Evolutionary conservation across 352 stramenopile genomes (phyloP), one percentile per base, ranked within the genome.

Genomic region (Globisporangium nodosum): DNA sequence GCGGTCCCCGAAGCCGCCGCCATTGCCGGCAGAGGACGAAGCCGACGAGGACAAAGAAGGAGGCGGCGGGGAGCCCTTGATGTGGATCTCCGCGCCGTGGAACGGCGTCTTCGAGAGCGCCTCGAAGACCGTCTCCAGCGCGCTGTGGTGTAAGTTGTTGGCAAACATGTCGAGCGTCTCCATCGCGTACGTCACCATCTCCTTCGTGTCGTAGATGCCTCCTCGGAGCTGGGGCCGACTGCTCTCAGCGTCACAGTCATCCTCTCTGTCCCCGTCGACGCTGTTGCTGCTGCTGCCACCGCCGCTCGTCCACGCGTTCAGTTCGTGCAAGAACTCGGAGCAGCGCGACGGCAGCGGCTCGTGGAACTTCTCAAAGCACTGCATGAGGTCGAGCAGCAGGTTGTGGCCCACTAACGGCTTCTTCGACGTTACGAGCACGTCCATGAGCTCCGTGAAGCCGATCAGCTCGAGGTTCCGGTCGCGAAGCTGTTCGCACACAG

Each of bases 291-390:
- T 18, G 12, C n/a, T 43, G 11, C 31, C 11, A 5, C 59, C 56
- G 15, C 43, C 50, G 20, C 65, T 64, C 27, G 89, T 56, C 82
- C 82, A 92, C 3, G 63, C 58, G 55, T 76, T 58, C 8, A 92
- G 52, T 33, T 89, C 60, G 21, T 69, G 68, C 49, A 87, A 60
- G 58, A 92, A 92, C 40, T 70, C 64, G 7, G 78, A 60, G 61
- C 82, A 92, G 9, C 68, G 64, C 3, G 49, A 40, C 1, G 82
- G 82, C n/a, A 90, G 56, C 3, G 78, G 78, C 5, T 65, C 64
- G 54, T 89, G 74, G 58, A 92, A 92, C 51, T 90, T 92, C 45
- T 83, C 75, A 60, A 77, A 89, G 71, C 78, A 88, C 46, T 92
- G 81, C 69, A 92, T 84, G 54, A 87, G 62, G 49, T 92, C 82